phyloP scores from a whole-genome alignment of 345 rosid genomes.

The Brassica cretica region DNA sequence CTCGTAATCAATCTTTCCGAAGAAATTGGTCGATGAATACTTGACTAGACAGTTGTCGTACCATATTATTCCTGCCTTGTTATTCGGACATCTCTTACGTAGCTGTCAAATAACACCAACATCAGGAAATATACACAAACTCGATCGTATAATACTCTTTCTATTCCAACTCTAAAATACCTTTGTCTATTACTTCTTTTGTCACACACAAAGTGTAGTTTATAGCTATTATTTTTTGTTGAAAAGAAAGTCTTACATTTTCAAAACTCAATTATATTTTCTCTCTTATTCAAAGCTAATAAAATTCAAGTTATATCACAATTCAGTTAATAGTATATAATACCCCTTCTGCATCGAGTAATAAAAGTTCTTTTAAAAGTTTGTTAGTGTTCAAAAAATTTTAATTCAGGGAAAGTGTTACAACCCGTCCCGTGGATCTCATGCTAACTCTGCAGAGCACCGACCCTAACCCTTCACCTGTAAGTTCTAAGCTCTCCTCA shows the following conservation, averaged over 20 bases:
- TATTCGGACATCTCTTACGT: conserved; percentile 46
- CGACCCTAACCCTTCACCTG: too few species aligned
- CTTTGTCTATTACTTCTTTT: background rate
- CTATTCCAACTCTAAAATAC: background rate
- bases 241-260: background rate
- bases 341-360: background rate
- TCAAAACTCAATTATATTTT: background rate
- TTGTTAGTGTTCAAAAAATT: background rate
- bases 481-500: too few species aligned
- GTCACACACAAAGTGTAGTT: background rate
- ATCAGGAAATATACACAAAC: background rate
- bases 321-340: background rate
- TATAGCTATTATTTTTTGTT: background rate
- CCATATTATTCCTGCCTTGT: conserved; percentile 55
- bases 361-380: background rate
- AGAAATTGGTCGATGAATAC: conserved; percentile 52
- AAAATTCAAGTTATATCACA: background rate
- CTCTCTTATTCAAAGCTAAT: background rate
- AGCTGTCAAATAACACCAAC: conserved; percentile 18
- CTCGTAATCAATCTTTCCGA: conserved; percentile 49
- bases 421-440: too few species aligned
- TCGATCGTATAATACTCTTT: background rate
- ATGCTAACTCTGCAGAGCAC: too few species aligned
- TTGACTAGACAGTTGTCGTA: conserved; percentile 67
- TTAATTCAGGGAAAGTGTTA: background rate